Conservation (phyloP, 208 protist species). For the Crithidia expoeki region DNA sequence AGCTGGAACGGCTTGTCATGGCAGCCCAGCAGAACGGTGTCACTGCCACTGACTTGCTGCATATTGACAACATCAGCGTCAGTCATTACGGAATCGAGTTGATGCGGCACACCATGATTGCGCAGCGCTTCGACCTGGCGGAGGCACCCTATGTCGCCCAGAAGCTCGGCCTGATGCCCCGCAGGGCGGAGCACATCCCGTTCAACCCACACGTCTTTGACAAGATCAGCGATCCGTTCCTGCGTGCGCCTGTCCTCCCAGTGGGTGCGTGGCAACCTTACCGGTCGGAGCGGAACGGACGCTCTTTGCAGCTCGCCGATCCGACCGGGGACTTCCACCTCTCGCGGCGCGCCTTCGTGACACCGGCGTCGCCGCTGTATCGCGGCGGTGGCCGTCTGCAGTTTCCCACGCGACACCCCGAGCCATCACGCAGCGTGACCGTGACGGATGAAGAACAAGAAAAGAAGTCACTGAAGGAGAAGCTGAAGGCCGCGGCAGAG, state of each 20-base stretch:
- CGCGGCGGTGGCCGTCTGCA: conserved; percentile 52
- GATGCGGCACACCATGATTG: conserved; percentile 37
- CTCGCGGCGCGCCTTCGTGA: conserved; percentile 47
- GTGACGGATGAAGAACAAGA: conserved; percentile 24
- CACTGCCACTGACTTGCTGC: conserved; percentile 13
- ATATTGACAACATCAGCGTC: conserved; percentile 63
- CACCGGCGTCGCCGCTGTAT: conserved; percentile 32
- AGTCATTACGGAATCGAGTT: conserved; percentile 34
- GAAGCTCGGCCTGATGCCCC: conserved; percentile 21
- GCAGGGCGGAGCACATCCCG: background rate
- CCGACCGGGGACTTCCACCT: conserved; percentile 56
- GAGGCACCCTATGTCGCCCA: conserved; percentile 34
- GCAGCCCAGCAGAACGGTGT: conserved; percentile 8
- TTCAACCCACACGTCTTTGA: conserved; percentile 30
- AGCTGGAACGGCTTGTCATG: conserved; percentile 8
- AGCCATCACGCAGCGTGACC: conserved; percentile 28
- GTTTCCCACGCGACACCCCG: conserved; percentile 32
- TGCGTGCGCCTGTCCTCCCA: conserved; percentile 29
- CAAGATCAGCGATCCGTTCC: conserved; percentile 23
- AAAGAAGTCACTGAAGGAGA: conserved; percentile 36
- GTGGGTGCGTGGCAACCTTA: conserved; percentile 64
- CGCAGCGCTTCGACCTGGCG: conserved; percentile 26
- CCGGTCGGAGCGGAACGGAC: conserved; percentile 8
- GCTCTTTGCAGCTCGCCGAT: conserved; percentile 46
- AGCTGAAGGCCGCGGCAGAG: conserved; percentile 27